These are phyloP conservation scores for Liquidambar formosana DNA, from an alignment of 164 flowering plant genomes.

Conservation along the genomic window DNA sequence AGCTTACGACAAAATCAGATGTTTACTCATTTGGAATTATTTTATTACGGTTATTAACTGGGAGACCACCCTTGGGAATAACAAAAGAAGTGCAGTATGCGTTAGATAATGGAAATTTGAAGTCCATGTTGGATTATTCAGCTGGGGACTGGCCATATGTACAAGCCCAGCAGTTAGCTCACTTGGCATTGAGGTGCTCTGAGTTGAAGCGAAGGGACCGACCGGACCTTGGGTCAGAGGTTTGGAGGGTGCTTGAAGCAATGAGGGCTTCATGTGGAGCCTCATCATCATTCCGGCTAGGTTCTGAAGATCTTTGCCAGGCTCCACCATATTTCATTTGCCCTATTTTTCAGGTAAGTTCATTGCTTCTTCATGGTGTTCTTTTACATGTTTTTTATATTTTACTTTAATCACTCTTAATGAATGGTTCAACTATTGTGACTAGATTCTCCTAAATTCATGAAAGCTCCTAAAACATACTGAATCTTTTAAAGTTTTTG, in stretches of 20 bases:
- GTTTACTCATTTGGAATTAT: constrained; percentile 85
- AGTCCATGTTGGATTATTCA: constrained; percentile 56
- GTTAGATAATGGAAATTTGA: constrained; percentile 50
- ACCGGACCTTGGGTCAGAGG: constrained; percentile 73
- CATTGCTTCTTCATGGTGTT: too few relatives aligned
- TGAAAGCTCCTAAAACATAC: too few relatives aligned
- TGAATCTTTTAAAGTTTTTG: too few relatives aligned
- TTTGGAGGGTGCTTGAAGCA: constrained; percentile 76
- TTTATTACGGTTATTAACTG: constrained; percentile 67
- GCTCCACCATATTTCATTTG: constrained; percentile 73
- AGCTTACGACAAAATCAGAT: constrained; percentile 75
- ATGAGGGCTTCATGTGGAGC: constrained; percentile 63
- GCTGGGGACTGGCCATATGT: constrained; percentile 95
- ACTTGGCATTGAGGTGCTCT: constrained; percentile 71
- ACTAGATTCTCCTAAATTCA: too few relatives aligned
- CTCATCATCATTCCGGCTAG: constrained; percentile 32
- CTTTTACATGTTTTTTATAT: too few relatives aligned
- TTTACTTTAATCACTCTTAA: too few relatives aligned
- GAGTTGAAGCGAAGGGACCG: constrained; percentile 48
- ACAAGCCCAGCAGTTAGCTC: constrained; percentile 79
- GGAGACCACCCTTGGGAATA: constrained; percentile 63
- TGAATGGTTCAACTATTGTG: too few relatives aligned
- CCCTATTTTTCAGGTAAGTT: constrained; percentile 72
- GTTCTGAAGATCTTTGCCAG: constrained; percentile 35
- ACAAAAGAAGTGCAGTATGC: constrained; percentile 67